Evolutionary conservation across 164 flowering plant species (phyloP).

Genomic region (Berberis thunbergii): DNA sequence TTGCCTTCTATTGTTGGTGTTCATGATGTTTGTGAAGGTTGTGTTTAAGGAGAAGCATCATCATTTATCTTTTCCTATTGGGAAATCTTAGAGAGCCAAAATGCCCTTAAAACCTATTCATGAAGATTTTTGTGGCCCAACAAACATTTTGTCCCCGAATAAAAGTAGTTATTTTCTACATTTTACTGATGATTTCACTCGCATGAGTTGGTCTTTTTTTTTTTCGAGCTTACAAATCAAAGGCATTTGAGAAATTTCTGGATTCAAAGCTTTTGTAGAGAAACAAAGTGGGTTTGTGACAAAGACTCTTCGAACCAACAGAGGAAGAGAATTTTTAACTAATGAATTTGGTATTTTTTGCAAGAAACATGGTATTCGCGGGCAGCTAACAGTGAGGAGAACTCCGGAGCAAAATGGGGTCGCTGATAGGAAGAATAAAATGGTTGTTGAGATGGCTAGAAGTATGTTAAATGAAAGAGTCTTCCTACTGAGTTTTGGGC

Average conservation of each 20-base stretch:
- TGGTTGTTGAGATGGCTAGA: too few species aligned
- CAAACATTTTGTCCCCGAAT: neutral
- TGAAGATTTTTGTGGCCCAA: conserved; percentile 1
- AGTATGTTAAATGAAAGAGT: too few species aligned
- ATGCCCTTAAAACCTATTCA: neutral
- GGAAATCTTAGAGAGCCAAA: neutral
- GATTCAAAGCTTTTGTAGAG: too few species aligned
- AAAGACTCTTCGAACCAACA: too few species aligned
- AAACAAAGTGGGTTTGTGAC: too few species aligned
- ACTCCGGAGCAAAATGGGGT: neutral
- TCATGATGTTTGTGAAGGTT: too few species aligned
- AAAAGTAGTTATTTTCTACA: conserved; percentile 1
- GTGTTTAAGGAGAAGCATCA: neutral
- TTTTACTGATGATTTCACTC: neutral
- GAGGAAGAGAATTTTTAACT: too few species aligned
- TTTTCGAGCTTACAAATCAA: neutral
- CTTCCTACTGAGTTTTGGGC: neutral
- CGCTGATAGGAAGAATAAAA: neutral
- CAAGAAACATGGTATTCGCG: too few species aligned
- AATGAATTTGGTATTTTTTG: too few species aligned
- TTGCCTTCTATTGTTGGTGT: too few species aligned
- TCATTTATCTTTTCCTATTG: neutral
- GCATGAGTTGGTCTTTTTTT: neutral
- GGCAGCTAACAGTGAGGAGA: neutral
- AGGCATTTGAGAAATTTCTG: neutral